A percentile compares a stretch with the other conserved stretches of the same genome.
Evolutionary conservation across 768 basidiomycete genomes (phyloP).

Genomic region (Grammothele lineata): DNA sequence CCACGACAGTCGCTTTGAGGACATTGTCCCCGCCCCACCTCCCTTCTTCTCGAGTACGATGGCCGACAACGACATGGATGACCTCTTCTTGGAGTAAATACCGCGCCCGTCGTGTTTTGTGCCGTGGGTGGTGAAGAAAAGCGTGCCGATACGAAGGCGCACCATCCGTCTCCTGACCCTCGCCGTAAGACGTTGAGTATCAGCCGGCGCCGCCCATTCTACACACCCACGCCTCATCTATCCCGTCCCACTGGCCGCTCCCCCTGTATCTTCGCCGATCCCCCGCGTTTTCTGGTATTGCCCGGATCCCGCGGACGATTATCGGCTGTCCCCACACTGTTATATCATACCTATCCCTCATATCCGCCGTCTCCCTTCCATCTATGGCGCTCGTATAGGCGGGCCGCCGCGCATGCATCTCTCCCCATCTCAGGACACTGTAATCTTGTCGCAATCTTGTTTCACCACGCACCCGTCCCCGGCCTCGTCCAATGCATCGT

Average conservation of each 20-base stretch:
- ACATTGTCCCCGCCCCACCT: conserved; percentile 14
- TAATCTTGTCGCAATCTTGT: conserved; percentile 13
- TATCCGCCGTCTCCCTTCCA: too few species aligned
- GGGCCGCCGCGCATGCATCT: conserved; percentile 12
- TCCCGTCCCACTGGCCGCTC: neutral
- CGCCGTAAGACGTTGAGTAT: conserved; percentile 7
- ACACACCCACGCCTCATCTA: too few species aligned
- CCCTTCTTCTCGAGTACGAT: conserved; percentile 19
- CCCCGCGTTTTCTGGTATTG: too few species aligned
- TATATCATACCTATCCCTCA: too few species aligned
- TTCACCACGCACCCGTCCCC: conserved; percentile 4
- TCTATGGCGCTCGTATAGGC: conserved; percentile 13
- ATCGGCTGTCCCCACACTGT: too few species aligned
- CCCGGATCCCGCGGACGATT: too few species aligned
- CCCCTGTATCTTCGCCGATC: neutral
- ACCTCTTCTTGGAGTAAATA: conserved; percentile 12
- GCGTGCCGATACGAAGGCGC: neutral
- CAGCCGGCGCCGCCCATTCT: neutral
- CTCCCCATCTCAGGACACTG: conserved; percentile 13
- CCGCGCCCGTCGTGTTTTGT: neutral
- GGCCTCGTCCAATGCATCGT: conserved; percentile 1
- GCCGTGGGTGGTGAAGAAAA: conserved; percentile 10
- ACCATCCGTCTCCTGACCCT: neutral
- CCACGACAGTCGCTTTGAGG: conserved; percentile 16
- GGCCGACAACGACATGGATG: conserved; percentile 16